These are phyloP conservation scores for Bertia moriformis DNA, from an alignment of 2,329 filamentous ascomycete genomes.

Conservation along the genomic window DNA sequence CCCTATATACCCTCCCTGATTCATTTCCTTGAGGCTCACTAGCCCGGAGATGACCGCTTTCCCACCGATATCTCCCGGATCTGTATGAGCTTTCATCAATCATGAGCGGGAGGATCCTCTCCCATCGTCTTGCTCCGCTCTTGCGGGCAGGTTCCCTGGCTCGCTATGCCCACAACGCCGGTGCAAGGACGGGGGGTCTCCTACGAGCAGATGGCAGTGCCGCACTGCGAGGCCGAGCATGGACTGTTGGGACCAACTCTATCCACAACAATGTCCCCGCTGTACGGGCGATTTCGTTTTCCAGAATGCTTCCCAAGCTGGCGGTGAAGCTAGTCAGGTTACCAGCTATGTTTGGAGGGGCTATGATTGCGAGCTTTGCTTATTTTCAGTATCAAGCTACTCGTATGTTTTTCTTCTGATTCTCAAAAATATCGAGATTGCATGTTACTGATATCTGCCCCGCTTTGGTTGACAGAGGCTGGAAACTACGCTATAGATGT, in stretches of 20 bases:
- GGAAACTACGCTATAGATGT: slow-evolving; percentile 47
- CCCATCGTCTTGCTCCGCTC: not conserved
- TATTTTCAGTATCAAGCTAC: slow-evolving; percentile 94
- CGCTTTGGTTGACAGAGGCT: slow-evolving; percentile 28
- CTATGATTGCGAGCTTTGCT: slow-evolving; percentile 71
- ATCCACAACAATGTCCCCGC: slow-evolving; percentile 60
- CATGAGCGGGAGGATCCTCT: slow-evolving; percentile 1
- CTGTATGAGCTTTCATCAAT: not conserved
- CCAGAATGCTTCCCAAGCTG: slow-evolving; percentile 63
- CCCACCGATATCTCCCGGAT: no score
- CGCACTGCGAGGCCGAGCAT: slow-evolving; percentile 31
- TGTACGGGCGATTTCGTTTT: slow-evolving; percentile 50
- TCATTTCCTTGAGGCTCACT: no score
- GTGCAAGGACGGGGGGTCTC: slow-evolving; percentile 35
- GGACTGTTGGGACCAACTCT: slow-evolving; percentile 69
- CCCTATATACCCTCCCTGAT: no score
- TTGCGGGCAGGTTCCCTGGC: not conserved
- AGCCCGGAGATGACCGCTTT: not conserved
- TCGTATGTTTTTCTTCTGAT: slow-evolving; percentile 37
- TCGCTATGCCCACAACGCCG: not conserved
- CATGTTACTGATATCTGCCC: not conserved
- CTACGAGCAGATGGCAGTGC: slow-evolving; percentile 50
- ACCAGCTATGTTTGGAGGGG: slow-evolving; percentile 80
- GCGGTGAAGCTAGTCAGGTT: slow-evolving; percentile 78
- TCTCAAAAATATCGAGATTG: not conserved